Conservation (phyloP, 2,329 filamentous ascomycete genomes). For the Botrytis porri region DNA sequence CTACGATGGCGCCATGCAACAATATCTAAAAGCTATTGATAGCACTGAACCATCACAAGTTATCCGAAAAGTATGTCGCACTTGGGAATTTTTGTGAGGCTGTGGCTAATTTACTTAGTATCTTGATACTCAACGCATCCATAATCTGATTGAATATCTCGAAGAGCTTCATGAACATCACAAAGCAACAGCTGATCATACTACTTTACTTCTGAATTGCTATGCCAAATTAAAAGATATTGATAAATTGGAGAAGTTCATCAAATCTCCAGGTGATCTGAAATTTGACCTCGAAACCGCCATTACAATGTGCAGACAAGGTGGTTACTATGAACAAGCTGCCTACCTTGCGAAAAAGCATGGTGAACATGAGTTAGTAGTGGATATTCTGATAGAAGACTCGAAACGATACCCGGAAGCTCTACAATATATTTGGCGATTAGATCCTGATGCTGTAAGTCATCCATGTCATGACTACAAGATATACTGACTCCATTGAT, state of each 20-base stretch:
- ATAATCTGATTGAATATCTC: constrained; percentile 94
- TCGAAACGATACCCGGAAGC: constrained; percentile 87
- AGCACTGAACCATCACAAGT: constrained; percentile 95
- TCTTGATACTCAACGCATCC: constrained; percentile 93
- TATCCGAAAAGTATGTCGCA: constrained; percentile 71
- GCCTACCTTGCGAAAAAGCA: constrained; percentile 94
- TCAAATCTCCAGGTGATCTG: constrained; percentile 88
- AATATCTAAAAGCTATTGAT: constrained; percentile 94
- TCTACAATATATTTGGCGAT: constrained; percentile 83
- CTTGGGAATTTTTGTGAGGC: not conserved
- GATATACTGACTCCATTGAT: constrained; percentile 20
- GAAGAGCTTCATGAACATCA: constrained; percentile 95
- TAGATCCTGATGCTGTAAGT: constrained; percentile 72
- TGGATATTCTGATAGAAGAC: constrained; percentile 94
- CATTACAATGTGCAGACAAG: constrained; percentile 95
- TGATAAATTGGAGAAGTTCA: constrained; percentile 92
- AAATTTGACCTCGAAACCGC: constrained; percentile 97
- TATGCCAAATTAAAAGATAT: constrained; percentile 98
- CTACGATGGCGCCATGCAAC: constrained; percentile 98
- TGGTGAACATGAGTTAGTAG: constrained; percentile 86
- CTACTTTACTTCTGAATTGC: constrained; percentile 89
- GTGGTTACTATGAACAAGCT: constrained; percentile 94
- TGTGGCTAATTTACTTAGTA: constrained; percentile 55
- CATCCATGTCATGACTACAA: not conserved
- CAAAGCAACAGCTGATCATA: constrained; percentile 91